These are phyloP conservation scores for Mucor saturninus DNA, from an alignment of 371 early-diverging fungal genomes.

Conservation along the genomic window DNA sequence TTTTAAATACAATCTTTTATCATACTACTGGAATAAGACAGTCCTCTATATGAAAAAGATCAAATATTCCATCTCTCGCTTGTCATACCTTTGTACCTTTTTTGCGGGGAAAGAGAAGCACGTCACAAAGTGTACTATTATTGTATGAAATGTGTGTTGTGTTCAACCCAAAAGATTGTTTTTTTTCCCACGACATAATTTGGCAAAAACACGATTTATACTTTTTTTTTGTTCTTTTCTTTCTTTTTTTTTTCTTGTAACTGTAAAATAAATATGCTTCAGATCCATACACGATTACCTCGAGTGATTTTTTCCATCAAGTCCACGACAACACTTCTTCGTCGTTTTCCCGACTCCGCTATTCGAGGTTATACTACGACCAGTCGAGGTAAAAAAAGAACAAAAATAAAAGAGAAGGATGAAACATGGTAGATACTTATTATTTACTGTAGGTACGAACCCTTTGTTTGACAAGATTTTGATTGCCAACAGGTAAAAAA, in stretches of 20 bases:
- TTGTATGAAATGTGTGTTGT: background rate
- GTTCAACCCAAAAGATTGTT: background rate
- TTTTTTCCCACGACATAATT: background rate
- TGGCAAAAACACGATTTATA: background rate
- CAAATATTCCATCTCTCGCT: too few relatives aligned
- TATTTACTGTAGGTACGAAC: slow-evolving; percentile 52
- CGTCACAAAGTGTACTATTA: background rate
- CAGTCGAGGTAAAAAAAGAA: background rate
- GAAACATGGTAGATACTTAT: background rate
- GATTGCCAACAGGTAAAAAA: slow-evolving; percentile 77
- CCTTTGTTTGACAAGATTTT: slow-evolving; percentile 86
- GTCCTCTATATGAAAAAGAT: too few relatives aligned
- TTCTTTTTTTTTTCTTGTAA: background rate
- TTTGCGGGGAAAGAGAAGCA: too few relatives aligned
- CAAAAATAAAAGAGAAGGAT: background rate
- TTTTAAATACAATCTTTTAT: too few relatives aligned
- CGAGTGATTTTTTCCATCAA: slow-evolving; percentile 3
- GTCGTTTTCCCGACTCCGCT: slow-evolving; percentile 15
- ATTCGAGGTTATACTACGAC: slow-evolving; percentile 11
- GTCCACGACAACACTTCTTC: background rate
- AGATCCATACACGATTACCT: slow-evolving; percentile 13
- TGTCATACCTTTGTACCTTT: too few relatives aligned
- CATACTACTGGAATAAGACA: too few relatives aligned
- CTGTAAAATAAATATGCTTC: slow-evolving; percentile 7
- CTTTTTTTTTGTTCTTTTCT: slow-evolving; percentile 1